phyloP scores from a whole-genome alignment of 192 early-diverging fungal species.

The Backusella tuberculispora region DNA sequence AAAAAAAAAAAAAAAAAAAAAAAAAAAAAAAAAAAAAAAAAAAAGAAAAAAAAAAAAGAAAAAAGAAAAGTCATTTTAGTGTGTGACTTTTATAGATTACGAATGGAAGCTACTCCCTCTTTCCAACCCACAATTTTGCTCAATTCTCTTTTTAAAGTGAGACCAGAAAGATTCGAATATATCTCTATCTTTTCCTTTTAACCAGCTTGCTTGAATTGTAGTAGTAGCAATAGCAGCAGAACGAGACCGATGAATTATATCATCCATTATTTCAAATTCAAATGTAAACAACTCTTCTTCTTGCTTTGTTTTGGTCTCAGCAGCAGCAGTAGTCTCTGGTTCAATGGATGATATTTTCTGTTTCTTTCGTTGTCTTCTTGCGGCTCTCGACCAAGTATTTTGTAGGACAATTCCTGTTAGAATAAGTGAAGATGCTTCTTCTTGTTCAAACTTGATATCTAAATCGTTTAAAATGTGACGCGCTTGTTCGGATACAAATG shows the following conservation, averaged over 20 bases:
- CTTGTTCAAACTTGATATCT: neutral
- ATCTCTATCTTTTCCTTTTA: conserved; percentile 47
- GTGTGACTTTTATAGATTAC: neutral
- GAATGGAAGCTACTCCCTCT: conserved; percentile 14
- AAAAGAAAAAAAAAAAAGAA: conserved; percentile 12
- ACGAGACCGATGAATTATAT: neutral
- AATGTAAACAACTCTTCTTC: neutral
- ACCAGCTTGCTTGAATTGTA: conserved; percentile 43
- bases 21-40: conserved; percentile 17
- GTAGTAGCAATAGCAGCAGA: neutral
- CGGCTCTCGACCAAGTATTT: conserved; percentile 44
- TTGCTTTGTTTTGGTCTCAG: neutral
- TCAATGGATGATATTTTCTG: neutral
- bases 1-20: neutral
- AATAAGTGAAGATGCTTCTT: neutral
- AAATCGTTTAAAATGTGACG: conserved; percentile 7
- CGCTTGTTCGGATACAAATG: neutral
- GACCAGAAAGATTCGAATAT: conserved; percentile 55
- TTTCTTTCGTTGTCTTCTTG: conserved; percentile 28
- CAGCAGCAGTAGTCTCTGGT: neutral
- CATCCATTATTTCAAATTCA: conserved; percentile 10
- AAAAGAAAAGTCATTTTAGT: neutral
- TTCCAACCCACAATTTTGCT: conserved; percentile 27
- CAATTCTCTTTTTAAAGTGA: conserved; percentile 38
- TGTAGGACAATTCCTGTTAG: neutral